phyloP scores from a whole-genome alignment of 306 rosid genomes.

The Hippophae rhamnoides region DNA sequence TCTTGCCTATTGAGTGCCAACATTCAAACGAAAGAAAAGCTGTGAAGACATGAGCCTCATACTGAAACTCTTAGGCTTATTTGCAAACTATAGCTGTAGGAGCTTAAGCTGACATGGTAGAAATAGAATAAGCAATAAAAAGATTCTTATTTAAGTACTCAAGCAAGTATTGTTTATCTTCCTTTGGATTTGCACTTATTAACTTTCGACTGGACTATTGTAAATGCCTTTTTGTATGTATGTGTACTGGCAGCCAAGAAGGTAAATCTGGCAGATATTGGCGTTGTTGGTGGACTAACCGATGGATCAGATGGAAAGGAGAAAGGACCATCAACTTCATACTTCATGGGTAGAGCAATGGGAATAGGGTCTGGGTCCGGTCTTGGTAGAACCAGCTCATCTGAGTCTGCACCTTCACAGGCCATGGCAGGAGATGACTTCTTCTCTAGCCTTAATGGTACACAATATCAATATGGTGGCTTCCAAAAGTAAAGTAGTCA shows the following conservation, averaged over 20 bases:
- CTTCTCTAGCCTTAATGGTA: conserved; percentile 55
- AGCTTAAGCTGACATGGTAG: too few relatives aligned
- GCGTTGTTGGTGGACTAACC: conserved; percentile 70
- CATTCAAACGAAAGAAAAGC: too few relatives aligned
- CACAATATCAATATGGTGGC: conserved; percentile 62
- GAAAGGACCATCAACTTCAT: conserved; percentile 60
- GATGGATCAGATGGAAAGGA: conserved; percentile 71
- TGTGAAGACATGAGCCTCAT: too few relatives aligned
- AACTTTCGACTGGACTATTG: neutral
- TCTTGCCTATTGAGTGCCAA: too few relatives aligned
- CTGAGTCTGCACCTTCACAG: conserved; percentile 35
- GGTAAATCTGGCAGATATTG: conserved; percentile 64
- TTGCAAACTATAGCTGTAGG: too few relatives aligned
- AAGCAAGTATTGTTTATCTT: too few relatives aligned
- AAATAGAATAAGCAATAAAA: too few relatives aligned
- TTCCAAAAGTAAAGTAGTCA: conserved; percentile 55
- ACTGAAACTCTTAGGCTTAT: too few relatives aligned
- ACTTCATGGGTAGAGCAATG: conserved; percentile 92
- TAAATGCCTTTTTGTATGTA: conserved; percentile 8
- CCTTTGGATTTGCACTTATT: too few relatives aligned
- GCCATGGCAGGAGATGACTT: conserved; percentile 43
- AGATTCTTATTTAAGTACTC: too few relatives aligned
- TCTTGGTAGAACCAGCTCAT: conserved; percentile 54
- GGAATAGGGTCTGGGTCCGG: conserved; percentile 64
- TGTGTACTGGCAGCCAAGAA: conserved; percentile 72